Conservation (phyloP, 768 basidiomycete species). For the Lentinula detonsa region DNA sequence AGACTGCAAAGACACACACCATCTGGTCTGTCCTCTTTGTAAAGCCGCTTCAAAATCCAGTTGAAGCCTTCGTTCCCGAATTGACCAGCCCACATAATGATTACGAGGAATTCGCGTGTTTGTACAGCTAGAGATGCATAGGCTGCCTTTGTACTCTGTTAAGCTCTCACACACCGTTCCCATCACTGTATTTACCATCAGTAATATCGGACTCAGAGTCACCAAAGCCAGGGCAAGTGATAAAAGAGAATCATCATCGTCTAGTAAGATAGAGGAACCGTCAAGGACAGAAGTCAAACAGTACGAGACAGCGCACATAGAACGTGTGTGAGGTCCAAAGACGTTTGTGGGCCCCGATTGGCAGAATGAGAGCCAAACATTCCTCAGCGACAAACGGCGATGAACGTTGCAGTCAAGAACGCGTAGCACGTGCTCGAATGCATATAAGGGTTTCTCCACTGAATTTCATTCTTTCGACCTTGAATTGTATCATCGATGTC, state of each 20-base stretch:
- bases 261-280: conserved; percentile 23
- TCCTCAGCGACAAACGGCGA: not conserved
- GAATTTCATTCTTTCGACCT: not conserved
- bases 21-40: conserved; percentile 66
- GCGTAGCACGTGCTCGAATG: not conserved
- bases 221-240: conserved; percentile 56
- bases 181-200: conserved; percentile 46
- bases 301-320: conserved; percentile 37
- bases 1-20: conserved; percentile 31
- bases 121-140: conserved; percentile 72
- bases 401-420: not conserved
- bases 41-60: conserved; percentile 54
- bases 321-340: conserved; percentile 65
- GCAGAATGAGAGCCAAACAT: conserved; percentile 1
- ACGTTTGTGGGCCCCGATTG: conserved; percentile 28
- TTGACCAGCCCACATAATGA: conserved; percentile 83
- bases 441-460: not conserved
- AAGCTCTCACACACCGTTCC: not conserved
- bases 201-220: conserved; percentile 63
- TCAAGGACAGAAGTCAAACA: not conserved
- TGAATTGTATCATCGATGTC: conserved; percentile 26
- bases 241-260: conserved; percentile 53
- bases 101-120: conserved; percentile 73
- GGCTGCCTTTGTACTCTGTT: conserved; percentile 46
- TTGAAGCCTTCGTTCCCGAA: conserved; percentile 67